phyloP scores from a whole-genome alignment of 2,329 filamentous ascomycete genomes.

The Juglanconis juglandina region DNA sequence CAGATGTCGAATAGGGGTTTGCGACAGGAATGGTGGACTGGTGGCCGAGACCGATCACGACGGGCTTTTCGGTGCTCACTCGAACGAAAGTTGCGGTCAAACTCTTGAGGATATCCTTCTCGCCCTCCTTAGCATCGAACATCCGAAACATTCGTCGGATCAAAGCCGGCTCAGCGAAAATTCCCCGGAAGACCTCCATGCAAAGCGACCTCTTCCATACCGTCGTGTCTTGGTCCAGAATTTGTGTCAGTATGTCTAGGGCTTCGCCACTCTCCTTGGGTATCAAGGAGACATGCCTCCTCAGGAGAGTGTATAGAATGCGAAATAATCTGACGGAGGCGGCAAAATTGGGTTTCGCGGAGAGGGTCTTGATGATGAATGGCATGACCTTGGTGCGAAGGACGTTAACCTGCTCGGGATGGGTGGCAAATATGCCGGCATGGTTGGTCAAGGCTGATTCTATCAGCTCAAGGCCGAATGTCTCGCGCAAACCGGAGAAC shows the following conservation, averaged over 20 bases:
- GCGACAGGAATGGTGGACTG: slow-evolving; percentile 79
- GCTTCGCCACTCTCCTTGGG: slow-evolving; percentile 79
- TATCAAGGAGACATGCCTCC: slow-evolving; percentile 72
- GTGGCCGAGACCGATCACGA: slow-evolving; percentile 80
- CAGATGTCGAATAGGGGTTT: slow-evolving; percentile 53
- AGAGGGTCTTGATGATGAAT: slow-evolving; percentile 72
- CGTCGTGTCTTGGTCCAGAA: slow-evolving; percentile 80
- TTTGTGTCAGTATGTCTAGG: slow-evolving; percentile 74
- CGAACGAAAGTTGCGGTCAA: slow-evolving; percentile 88
- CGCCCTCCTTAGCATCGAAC: slow-evolving; percentile 71
- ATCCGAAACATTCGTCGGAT: slow-evolving; percentile 75
- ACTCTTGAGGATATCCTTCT: slow-evolving; percentile 74
- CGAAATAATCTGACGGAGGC: slow-evolving; percentile 78
- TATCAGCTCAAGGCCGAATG: slow-evolving; percentile 86
- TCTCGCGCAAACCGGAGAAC: slow-evolving; percentile 72
- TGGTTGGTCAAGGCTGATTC: slow-evolving; percentile 88
- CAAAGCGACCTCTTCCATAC: slow-evolving; percentile 86
- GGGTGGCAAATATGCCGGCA: slow-evolving; percentile 70
- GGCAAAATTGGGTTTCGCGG: slow-evolving; percentile 75
- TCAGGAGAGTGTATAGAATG: slow-evolving; percentile 77
- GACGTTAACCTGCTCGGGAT: slow-evolving; percentile 77
- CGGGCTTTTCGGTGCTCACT: slow-evolving; percentile 84
- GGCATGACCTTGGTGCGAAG: slow-evolving; percentile 78
- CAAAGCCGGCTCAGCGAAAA: slow-evolving; percentile 78
- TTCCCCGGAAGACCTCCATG: slow-evolving; percentile 83